Percentiles rank a stretch among this genome's conserved stretches.
These are phyloP conservation scores for Myxozyma udenii DNA, from an alignment of 805 yeast genomes.

Conservation along the genomic window DNA sequence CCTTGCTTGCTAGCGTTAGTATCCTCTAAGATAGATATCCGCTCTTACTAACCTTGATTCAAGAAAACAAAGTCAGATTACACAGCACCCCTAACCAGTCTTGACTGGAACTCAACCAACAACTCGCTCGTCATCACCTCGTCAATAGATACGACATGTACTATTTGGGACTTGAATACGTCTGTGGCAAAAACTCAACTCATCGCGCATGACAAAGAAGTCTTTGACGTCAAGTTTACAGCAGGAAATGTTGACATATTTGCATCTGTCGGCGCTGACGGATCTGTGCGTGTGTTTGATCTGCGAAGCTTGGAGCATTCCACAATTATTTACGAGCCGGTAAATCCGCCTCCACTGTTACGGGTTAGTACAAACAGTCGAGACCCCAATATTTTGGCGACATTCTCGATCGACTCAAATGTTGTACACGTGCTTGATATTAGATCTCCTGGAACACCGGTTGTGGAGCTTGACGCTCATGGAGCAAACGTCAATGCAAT, in stretches of 20 bases:
- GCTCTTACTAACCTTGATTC: not conserved
- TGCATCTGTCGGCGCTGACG: slow-evolving; percentile 93
- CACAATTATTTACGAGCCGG: slow-evolving; percentile 81
- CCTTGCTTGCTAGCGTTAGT: slow-evolving; percentile 39
- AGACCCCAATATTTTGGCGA: slow-evolving; percentile 80
- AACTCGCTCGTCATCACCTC: slow-evolving; percentile 72
- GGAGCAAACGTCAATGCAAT: slow-evolving; percentile 65
- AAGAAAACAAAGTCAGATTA: slow-evolving; percentile 43
- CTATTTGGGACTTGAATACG: slow-evolving; percentile 82
- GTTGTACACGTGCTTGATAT: slow-evolving; percentile 71
- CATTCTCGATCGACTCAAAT: slow-evolving; percentile 69
- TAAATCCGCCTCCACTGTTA: slow-evolving; percentile 55
- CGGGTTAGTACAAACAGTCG: slow-evolving; percentile 73
- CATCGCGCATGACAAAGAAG: slow-evolving; percentile 95
- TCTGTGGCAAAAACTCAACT: slow-evolving; percentile 82
- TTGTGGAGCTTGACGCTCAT: slow-evolving; percentile 66
- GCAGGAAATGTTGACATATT: slow-evolving; percentile 72
- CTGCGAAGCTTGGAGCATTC: slow-evolving; percentile 77
- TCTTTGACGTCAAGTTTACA: slow-evolving; percentile 83
- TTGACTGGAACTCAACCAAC: slow-evolving; percentile 84
- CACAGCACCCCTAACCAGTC: slow-evolving; percentile 86
- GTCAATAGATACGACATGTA: slow-evolving; percentile 93
- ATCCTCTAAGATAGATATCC: not conserved
- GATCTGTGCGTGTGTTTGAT: slow-evolving; percentile 89
- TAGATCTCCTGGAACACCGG: slow-evolving; percentile 83